A percentile compares a stretch with the other conserved stretches of the same genome.
Evolutionary conservation across 2,329 filamentous ascomycete genomes (phyloP).

Genomic region (Penicillium olsonii): DNA sequence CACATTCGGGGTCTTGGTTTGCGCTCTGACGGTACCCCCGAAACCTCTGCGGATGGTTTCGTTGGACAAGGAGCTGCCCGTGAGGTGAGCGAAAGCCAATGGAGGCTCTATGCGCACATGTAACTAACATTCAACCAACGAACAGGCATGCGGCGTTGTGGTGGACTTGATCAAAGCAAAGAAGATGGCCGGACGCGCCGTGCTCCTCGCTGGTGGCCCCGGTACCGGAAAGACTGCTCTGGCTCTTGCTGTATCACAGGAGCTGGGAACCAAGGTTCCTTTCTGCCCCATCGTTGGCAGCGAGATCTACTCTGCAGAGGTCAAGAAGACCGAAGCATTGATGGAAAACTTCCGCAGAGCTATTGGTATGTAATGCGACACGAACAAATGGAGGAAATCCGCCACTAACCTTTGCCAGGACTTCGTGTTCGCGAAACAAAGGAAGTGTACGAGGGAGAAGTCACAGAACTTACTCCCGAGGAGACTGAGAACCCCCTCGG

Average conservation of each 20-base stretch:
- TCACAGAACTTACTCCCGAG: conserved; percentile 95
- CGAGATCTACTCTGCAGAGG: conserved; percentile 96
- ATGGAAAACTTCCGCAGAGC: conserved; percentile 99
- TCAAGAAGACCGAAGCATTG: conserved; percentile 98
- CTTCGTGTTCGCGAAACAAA: conserved; percentile 97
- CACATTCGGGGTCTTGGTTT: conserved; percentile 96
- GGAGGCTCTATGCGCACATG: not conserved
- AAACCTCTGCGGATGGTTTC: conserved; percentile 78
- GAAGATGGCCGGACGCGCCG: conserved; percentile 95
- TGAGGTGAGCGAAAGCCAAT: conserved; percentile 65
- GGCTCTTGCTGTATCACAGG: conserved; percentile 92
- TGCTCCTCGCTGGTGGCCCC: conserved; percentile 89
- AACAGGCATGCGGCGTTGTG: conserved; percentile 86
- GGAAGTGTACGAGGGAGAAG: conserved; percentile 98
- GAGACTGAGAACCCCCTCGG: conserved; percentile 97
- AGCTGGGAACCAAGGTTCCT: conserved; percentile 95
- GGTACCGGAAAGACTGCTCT: conserved; percentile 97
- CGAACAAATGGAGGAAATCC: not conserved
- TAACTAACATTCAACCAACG: conserved; percentile 19
- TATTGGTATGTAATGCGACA: conserved; percentile 65
- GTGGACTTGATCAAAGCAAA: conserved; percentile 94
- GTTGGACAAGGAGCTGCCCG: conserved; percentile 84
- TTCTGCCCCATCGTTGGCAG: conserved; percentile 98
- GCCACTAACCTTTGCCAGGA: conserved; percentile 42
- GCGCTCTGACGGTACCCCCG: conserved; percentile 80